Evolutionary conservation across 2,329 filamentous ascomycete species (phyloP).

Genomic region (Falciphora oryzae): DNA sequence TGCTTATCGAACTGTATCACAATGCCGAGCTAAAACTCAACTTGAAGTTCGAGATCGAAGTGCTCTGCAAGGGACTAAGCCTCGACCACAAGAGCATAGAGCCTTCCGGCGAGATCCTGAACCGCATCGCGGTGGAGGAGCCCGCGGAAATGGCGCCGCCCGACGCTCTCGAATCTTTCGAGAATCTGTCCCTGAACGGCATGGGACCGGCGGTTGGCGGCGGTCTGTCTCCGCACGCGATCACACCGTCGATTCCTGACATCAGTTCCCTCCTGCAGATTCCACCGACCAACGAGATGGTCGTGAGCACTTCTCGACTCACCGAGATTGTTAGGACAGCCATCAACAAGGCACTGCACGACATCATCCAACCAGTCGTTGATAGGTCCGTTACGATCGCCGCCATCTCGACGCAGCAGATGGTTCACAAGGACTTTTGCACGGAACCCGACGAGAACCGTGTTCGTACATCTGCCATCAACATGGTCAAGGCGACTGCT

Average conservation of each 20-base stretch:
- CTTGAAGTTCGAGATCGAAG: conserved; percentile 97
- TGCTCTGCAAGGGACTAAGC: conserved; percentile 85
- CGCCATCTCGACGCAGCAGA: conserved; percentile 90
- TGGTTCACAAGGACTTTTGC: conserved; percentile 93
- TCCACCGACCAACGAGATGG: conserved; percentile 73
- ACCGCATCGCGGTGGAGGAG: conserved; percentile 61
- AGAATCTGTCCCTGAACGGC: conserved; percentile 72
- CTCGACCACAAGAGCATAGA: conserved; percentile 92
- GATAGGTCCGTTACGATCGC: conserved; percentile 97
- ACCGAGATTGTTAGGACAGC: conserved; percentile 78
- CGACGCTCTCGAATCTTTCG: conserved; percentile 74
- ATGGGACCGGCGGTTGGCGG: conserved; percentile 63
- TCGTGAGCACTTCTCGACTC: conserved; percentile 63
- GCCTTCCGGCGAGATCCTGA: conserved; percentile 78
- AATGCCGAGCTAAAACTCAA: conserved; percentile 92
- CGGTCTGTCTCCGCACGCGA: conserved; percentile 70
- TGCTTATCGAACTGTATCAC: conserved; percentile 91
- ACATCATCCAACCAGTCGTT: conserved; percentile 96
- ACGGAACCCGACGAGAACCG: conserved; percentile 88
- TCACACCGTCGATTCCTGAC: conserved; percentile 78
- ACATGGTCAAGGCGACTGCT: conserved; percentile 90
- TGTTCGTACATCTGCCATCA: conserved; percentile 79
- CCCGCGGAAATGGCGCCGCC: conserved; percentile 48
- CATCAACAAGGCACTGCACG: conserved; percentile 82
- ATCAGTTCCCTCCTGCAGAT: conserved; percentile 73